Conservation (phyloP, 163 green algal species). For the Chloroidium sp. region DNA sequence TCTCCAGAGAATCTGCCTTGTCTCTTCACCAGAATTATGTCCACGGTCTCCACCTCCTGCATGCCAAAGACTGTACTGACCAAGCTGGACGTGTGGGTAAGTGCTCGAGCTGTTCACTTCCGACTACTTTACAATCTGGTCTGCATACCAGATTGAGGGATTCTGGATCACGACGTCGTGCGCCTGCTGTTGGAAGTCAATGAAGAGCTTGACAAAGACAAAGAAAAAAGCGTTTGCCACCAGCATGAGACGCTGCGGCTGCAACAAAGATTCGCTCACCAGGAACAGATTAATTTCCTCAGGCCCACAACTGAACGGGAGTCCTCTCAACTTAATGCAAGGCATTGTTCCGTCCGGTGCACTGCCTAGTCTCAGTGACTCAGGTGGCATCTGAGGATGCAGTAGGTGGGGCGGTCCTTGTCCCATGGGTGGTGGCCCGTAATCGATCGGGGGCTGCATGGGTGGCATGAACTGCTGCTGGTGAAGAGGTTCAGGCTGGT, state of each 20-base stretch:
- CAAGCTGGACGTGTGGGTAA: background rate
- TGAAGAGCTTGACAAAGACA: background rate
- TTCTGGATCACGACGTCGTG: too few species aligned
- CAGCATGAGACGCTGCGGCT: background rate
- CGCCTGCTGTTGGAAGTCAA: too few species aligned
- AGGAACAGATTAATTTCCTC: slow-evolving; percentile 72
- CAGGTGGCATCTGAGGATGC: too few species aligned
- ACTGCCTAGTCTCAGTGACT: background rate
- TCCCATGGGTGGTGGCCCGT: too few species aligned
- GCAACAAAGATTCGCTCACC: slow-evolving; percentile 35
- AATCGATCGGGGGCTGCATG: too few species aligned
- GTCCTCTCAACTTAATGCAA: slow-evolving; percentile 59
- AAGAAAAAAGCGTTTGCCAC: background rate
- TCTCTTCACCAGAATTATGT: slow-evolving; percentile 64
- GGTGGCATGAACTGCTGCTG: too few species aligned
- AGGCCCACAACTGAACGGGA: slow-evolving; percentile 69
- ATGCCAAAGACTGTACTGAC: background rate
- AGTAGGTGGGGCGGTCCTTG: too few species aligned
- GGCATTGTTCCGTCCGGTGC: slow-evolving; percentile 22
- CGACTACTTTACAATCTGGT: too few species aligned
- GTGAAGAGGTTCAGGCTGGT: too few species aligned
- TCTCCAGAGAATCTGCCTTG: slow-evolving; percentile 64
- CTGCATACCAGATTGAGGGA: too few species aligned
- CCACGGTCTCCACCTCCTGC: slow-evolving; percentile 49
- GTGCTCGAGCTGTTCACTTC: background rate